Base-by-base conservation (phyloP, 2,329 filamentous ascomycete genomes). In the Furcasterigmium sp. region DNA sequence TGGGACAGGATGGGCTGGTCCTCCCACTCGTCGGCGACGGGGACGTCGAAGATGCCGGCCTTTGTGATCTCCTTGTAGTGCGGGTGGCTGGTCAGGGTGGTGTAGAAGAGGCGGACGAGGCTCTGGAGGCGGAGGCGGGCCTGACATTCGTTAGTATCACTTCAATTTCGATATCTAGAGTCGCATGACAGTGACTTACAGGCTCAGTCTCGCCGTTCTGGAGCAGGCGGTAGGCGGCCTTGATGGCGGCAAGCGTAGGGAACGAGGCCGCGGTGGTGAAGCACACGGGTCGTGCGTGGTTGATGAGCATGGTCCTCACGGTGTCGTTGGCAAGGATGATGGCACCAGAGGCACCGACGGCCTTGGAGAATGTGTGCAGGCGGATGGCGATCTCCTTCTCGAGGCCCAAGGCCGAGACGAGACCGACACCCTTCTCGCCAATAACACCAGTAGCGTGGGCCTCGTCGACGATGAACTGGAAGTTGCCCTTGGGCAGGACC, bases 351-450 rank as follows among this genome's bases (percentile, higher is more conserved):
- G 79, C 82, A 10, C 78, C 75, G 63, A 85, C 64, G 1, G 82
- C 80, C 55, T 86, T 86, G 2, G 82, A 82, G 60, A 85, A 85
- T 0, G 81, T 84, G 44, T 84, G 73, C 11, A 86, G 57, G 4
- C 82, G 63, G 5, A 75, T 76, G 58, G 75, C 81, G 6, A 85
- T 60, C 9, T 69, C 61, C 5, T 66, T 50, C 48, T 85, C 76
- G 0, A 85, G 60, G 0, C 74, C 76, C 1, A 80, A 56, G 21
- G 73, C 62, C 40, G 69, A 76, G 0, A 84, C 80, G 0, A 85
- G 55, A 0, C 83, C 83, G 4, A 72, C 63, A 0, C 82, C 82
- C 5, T 65, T 53, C 0, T 62, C 50, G 0, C 82, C 83, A 13
- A 82, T 62, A 0, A 84, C 62, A 0, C 83, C 83, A 0, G 75